Evolutionary conservation across 768 basidiomycete genomes (phyloP).

Genomic region (Psilocybe sp.): DNA sequence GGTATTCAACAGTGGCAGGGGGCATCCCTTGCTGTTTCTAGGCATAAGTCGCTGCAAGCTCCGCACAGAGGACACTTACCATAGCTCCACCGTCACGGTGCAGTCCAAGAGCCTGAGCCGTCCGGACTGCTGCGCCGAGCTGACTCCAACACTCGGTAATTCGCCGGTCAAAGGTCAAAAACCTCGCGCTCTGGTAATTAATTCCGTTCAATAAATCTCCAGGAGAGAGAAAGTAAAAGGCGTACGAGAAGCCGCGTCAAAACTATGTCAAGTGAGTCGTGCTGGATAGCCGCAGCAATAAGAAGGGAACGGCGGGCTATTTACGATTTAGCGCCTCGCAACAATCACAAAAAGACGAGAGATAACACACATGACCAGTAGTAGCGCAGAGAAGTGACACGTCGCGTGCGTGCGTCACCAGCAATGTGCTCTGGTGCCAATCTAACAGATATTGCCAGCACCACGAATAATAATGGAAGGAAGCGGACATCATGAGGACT

Average conservation of each 20-base stretch:
- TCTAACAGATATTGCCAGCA: constrained; percentile 82
- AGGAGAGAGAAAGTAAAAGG: background rate
- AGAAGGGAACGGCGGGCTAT: constrained; percentile 83
- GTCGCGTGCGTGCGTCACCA: constrained; percentile 72
- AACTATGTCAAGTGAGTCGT: constrained; percentile 91
- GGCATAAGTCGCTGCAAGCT: constrained; percentile 4
- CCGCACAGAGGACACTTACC: constrained; percentile 38
- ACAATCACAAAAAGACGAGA: background rate
- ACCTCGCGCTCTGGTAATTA: constrained; percentile 45
- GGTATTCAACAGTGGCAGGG: constrained; percentile 77
- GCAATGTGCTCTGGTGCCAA: constrained; percentile 83
- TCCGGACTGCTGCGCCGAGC: constrained; percentile 87
- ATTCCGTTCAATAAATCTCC: background rate
- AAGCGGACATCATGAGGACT: constrained; percentile 80
- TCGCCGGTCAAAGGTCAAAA: constrained; percentile 71
- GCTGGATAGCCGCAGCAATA: constrained; percentile 90
- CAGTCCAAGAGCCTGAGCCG: constrained; percentile 89
- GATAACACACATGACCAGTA: constrained; percentile 88
- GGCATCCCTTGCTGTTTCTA: constrained; percentile 56
- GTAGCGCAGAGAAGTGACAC: constrained; percentile 82
- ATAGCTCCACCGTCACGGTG: constrained; percentile 86
- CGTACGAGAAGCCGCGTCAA: constrained; percentile 85
- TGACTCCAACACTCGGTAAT: constrained; percentile 98
- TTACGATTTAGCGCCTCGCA: constrained; percentile 10
- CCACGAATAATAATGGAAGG: constrained; percentile 90